phyloP scores from a whole-genome alignment of 148 eudicot genomes.

The Silene uniflora region DNA sequence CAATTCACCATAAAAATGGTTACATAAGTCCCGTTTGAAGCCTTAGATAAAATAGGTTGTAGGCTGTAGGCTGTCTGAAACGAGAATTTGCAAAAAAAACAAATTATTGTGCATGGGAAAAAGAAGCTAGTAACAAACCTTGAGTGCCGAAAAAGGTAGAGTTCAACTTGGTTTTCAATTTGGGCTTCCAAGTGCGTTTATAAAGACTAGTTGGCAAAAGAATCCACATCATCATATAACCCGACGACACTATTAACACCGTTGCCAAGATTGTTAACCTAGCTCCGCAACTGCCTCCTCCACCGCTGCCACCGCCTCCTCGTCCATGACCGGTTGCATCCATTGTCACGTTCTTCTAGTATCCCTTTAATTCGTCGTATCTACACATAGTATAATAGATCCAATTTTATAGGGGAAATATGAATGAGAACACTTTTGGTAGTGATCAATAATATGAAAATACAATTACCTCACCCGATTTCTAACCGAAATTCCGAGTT shows the following conservation, averaged over 20 bases:
- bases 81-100: no score
- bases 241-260: slow-evolving; percentile 31
- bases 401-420: no score
- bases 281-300: background rate
- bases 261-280: slow-evolving; percentile 21
- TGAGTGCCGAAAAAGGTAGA: slow-evolving; percentile 60
- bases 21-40: no score
- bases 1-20: no score
- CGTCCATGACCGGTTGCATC: background rate
- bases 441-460: background rate
- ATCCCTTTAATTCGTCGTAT: background rate
- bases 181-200: slow-evolving; percentile 33
- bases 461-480: background rate
- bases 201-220: slow-evolving; percentile 43
- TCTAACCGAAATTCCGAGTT: background rate
- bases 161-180: slow-evolving; percentile 24
- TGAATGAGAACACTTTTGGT: no score
- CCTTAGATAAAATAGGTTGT: no score
- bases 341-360: slow-evolving; percentile 2
- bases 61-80: no score
- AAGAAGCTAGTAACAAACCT: slow-evolving; percentile 32
- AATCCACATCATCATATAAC: slow-evolving; percentile 48
- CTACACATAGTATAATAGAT: background rate
- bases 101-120: no score
- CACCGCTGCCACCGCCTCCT: background rate